phyloP scores from a whole-genome alignment of 441 rosid species.

The Gossypium lobatum region DNA sequence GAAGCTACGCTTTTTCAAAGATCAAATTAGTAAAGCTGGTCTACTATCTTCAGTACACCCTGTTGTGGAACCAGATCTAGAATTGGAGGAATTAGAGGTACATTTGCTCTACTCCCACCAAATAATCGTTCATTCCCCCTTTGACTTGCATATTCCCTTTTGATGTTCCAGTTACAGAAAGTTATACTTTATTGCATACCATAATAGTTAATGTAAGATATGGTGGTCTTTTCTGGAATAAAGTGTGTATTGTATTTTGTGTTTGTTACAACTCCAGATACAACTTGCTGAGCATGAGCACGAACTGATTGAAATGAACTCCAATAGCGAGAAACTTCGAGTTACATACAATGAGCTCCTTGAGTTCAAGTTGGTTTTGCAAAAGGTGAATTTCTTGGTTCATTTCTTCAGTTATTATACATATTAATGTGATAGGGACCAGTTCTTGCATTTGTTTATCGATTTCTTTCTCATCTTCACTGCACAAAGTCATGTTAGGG shows the following conservation, averaged over 20 bases:
- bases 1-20: constrained; percentile 83
- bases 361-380: constrained; percentile 91
- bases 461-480: constrained; percentile 8
- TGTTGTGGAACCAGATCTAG: constrained; percentile 66
- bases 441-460: neutral
- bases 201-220: neutral
- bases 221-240: constrained; percentile 11
- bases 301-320: constrained; percentile 88
- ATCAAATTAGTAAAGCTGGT: constrained; percentile 89
- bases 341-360: constrained; percentile 86
- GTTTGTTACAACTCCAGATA: constrained; percentile 40
- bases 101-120: constrained; percentile 13
- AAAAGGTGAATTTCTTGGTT: constrained; percentile 53
- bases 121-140: neutral
- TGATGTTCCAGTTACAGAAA: neutral
- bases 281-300: constrained; percentile 93
- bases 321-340: constrained; percentile 88
- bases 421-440: neutral
- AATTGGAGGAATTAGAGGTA: constrained; percentile 95
- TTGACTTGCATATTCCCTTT: constrained; percentile 11
- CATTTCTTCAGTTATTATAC: neutral
- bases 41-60: constrained; percentile 53
- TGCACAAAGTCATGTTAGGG: neutral
- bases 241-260: constrained; percentile 14
- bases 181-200: neutral